A percentile compares a stretch with the other conserved stretches of the same genome.
phyloP scores from a whole-genome alignment of 2,329 filamentous ascomycete species.

The Phoma sp. region DNA sequence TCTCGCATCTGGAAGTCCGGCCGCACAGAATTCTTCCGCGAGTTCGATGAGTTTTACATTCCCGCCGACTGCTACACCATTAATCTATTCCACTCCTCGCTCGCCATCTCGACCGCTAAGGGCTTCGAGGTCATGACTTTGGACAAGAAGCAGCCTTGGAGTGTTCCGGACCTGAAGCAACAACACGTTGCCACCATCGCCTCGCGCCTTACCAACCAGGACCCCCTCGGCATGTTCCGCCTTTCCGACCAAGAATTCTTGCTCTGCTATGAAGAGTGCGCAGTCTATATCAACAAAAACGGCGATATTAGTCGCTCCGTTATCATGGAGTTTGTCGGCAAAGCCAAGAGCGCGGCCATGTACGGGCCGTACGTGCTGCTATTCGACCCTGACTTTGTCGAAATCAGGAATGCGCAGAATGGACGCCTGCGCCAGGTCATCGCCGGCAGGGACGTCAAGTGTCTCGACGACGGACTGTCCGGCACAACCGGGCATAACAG shows the following conservation, averaged over 20 bases:
- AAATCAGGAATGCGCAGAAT: slow-evolving; percentile 96
- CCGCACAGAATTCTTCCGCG: slow-evolving; percentile 92
- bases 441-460: slow-evolving; percentile 85
- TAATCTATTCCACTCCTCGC: slow-evolving; percentile 93
- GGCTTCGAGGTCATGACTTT: slow-evolving; percentile 96
- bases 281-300: slow-evolving; percentile 97
- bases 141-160: slow-evolving; percentile 96
- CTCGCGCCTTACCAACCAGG: slow-evolving; percentile 79
- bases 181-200: slow-evolving; percentile 86
- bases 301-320: slow-evolving; percentile 92
- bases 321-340: slow-evolving; percentile 99
- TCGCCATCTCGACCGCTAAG: slow-evolving; percentile 88
- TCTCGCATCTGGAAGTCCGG: slow-evolving; percentile 74
- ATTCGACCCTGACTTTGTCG: slow-evolving; percentile 95
- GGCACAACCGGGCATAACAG: slow-evolving; percentile 59
- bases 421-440: slow-evolving; percentile 93
- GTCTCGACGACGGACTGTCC: slow-evolving; percentile 73
- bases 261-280: slow-evolving; percentile 92
- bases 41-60: slow-evolving; percentile 99
- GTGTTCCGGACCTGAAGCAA: slow-evolving; percentile 83
- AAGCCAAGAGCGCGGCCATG: slow-evolving; percentile 84
- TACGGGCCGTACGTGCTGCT: slow-evolving; percentile 91
- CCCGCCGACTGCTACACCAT: slow-evolving; percentile 93
- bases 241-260: slow-evolving; percentile 82
- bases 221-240: slow-evolving; percentile 94